These are phyloP conservation scores for Echria macrotheca DNA, from an alignment of 495 filamentous ascomycete genomes.

Conservation along the genomic window DNA sequence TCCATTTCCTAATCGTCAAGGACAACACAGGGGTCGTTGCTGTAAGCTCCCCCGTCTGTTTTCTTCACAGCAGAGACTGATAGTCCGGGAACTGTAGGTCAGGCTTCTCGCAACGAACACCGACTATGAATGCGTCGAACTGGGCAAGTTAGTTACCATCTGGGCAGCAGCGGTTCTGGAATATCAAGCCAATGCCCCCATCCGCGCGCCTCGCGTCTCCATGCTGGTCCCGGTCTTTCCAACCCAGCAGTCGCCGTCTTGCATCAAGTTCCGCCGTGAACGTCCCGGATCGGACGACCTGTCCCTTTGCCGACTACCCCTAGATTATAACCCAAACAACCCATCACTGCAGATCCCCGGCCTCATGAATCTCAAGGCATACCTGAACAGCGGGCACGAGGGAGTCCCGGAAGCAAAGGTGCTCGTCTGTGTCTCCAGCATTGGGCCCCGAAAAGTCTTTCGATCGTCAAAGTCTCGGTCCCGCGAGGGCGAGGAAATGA, in stretches of 20 bases:
- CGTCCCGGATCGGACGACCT: conserved; percentile 27
- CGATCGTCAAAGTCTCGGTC: conserved; percentile 22
- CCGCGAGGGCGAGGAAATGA: conserved; percentile 34
- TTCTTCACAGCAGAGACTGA: not conserved
- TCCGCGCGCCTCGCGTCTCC: conserved; percentile 9
- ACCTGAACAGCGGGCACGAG: conserved; percentile 44
- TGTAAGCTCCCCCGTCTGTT: conserved; percentile 28
- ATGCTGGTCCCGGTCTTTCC: conserved; percentile 21
- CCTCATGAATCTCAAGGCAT: conserved; percentile 52
- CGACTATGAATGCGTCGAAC: conserved; percentile 27
- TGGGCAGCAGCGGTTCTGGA: conserved; percentile 38
- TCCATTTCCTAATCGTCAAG: conserved; percentile 50
- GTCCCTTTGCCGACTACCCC: conserved; percentile 40
- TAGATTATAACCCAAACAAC: conserved; percentile 30
- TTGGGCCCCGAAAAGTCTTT: conserved; percentile 48
- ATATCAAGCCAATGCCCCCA: not conserved
- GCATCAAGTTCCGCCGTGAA: conserved; percentile 49
- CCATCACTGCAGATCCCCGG: conserved; percentile 33
- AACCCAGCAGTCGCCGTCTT: conserved; percentile 26
- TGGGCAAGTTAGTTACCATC: conserved; percentile 39
- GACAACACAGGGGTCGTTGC: conserved; percentile 54
- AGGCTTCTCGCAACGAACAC: conserved; percentile 34
- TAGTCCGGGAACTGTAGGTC: conserved; percentile 24
- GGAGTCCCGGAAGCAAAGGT: conserved; percentile 34
- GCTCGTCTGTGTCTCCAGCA: conserved; percentile 52